Base-by-base conservation (phyloP, 106 monocot species). In the Vanilla planifolia region DNA sequence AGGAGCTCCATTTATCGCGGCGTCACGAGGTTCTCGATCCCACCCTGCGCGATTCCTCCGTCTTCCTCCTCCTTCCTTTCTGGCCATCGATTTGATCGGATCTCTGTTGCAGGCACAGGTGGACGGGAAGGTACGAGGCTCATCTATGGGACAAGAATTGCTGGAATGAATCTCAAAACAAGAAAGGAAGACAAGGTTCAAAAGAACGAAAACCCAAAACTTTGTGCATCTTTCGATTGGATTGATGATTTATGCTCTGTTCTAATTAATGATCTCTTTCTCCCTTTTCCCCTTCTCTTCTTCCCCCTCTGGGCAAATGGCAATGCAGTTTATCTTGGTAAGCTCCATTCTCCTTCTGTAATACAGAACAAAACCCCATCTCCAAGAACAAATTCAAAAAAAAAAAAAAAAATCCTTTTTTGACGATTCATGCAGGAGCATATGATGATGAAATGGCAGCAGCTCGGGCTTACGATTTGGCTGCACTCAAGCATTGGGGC, bases 111-210 rank as follows among this genome's bases (percentile, higher is more conserved):
- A 90, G 91, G 71, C 91, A 91, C 53, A 52, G 91, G n/a, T 81
- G 89, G 89, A 89, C 89, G 2, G 89, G 89, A 7, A 62, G 89
- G 43, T 85, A 61, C 58, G 89, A 89, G 66, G 89, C 89, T 6
- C 89, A 89, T 68, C 60, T 85, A 43, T 85, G 89, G 89, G 89
- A 89, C 48, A 89, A 89, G 60, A 70, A 75, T 34, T 79, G 85
- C 62, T 89, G 89, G 89, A 89, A 78, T 55, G 83, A 84, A 23
- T 68, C 84, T 13, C 80, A 77, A 73, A 89, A 71, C 72, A 89
- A 89, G 67, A 89, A 89, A 72, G 89, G 89, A 19, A 89, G 74
- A 67, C 89, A 89, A 81, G 84, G 89, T 89, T 35, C 22, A 15
- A 39, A 6, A 34, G 28, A 10, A n/a, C n/a, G n/a, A n/a, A n/a